Evolutionary conservation across 2,329 filamentous ascomycete species (phyloP).

Genomic region (Rhexocercosporidium sp.): DNA sequence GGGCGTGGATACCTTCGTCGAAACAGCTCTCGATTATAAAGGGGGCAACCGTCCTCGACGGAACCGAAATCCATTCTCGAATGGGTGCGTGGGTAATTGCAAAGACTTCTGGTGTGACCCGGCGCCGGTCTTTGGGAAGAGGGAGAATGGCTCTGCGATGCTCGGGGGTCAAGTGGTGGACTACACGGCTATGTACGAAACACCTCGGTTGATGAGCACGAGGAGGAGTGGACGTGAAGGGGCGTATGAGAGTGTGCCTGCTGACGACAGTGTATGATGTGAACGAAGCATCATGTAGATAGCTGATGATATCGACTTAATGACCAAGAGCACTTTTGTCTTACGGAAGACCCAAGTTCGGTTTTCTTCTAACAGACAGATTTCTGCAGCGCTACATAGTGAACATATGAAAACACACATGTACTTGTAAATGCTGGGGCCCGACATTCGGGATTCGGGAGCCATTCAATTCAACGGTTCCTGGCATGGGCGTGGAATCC

Average conservation of each 20-base stretch:
- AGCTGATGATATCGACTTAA: not conserved
- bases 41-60: constrained; percentile 54
- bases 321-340: not conserved
- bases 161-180: constrained; percentile 81
- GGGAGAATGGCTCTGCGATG: constrained; percentile 75
- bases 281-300: not conserved
- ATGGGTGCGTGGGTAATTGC: constrained; percentile 86
- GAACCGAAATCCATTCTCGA: constrained; percentile 78
- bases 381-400: too few species aligned
- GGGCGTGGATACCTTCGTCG: constrained; percentile 91
- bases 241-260: constrained; percentile 39
- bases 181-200: constrained; percentile 89
- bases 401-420: too few species aligned
- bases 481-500: too few species aligned
- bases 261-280: constrained; percentile 38
- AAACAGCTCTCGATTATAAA: constrained; percentile 78
- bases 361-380: too few species aligned
- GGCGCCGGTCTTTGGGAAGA: constrained; percentile 76
- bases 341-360: too few species aligned
- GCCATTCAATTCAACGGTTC: too few species aligned
- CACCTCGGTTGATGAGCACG: constrained; percentile 53
- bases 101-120: constrained; percentile 96
- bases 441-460: too few species aligned
- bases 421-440: too few species aligned
- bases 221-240: constrained; percentile 29